Conservation (phyloP, 1,284 basidiomycete species). For the Pseudozyma tsukubaensis region DNA sequence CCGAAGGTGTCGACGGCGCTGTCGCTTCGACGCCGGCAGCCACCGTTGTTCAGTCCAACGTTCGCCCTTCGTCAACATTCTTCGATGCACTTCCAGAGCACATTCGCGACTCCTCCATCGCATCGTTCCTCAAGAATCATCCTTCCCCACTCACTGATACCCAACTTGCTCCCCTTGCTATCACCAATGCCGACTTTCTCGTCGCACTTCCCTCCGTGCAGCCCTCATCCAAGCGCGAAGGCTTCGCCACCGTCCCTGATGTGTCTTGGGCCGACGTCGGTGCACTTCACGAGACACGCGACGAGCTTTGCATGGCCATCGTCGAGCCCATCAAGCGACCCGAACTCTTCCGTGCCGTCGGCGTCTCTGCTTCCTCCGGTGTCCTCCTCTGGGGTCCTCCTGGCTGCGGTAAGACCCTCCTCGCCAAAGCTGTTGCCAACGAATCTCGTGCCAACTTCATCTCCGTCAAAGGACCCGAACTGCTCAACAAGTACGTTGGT, state of each 20-base stretch:
- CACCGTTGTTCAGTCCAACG: constrained; percentile 14
- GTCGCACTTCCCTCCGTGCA: constrained; percentile 86
- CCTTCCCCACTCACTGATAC: constrained; percentile 80
- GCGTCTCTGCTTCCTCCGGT: constrained; percentile 80
- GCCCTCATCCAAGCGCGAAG: constrained; percentile 95
- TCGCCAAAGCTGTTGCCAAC: constrained; percentile 97
- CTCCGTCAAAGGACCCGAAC: constrained; percentile 94
- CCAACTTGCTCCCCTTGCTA: constrained; percentile 82
- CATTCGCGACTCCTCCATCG: constrained; percentile 78
- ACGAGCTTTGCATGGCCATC: constrained; percentile 96
- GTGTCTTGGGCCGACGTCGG: constrained; percentile 95
- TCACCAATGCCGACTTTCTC: constrained; percentile 78
- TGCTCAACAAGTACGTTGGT: constrained; percentile 96
- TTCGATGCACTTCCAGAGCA: constrained; percentile 65
- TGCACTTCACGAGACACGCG: constrained; percentile 84
- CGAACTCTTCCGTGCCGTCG: constrained; percentile 86
- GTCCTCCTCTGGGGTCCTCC: constrained; percentile 98
- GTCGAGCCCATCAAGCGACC: constrained; percentile 93
- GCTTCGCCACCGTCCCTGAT: constrained; percentile 94
- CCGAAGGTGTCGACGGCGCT: constrained; percentile 16
- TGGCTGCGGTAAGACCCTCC: constrained; percentile 93
- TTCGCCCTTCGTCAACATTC: constrained; percentile 46
- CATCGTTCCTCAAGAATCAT: constrained; percentile 86
- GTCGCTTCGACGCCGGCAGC: constrained; percentile 7
- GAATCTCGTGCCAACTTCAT: constrained; percentile 95